Evolutionary conservation across 1,139 yeast species (phyloP), one percentile per base, ranked within the genome.

Genomic region (Yamadazyma oceani): DNA sequence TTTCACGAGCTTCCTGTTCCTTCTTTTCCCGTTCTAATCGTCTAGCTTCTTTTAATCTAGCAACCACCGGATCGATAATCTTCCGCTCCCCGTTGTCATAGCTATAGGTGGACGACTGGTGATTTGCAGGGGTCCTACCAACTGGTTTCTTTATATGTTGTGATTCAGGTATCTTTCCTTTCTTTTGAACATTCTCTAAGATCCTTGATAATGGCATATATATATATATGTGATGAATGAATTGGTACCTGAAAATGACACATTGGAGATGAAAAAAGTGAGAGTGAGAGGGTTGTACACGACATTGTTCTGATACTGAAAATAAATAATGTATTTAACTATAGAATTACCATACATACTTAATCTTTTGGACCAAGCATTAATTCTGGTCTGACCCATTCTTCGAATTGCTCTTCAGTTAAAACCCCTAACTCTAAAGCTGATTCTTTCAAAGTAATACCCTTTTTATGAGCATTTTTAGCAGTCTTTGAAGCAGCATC

Each of bases 401-500:
- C 77, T 64, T 89, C 95, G 55, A 92, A 92, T 69, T 90, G 96
- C 58, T 81, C 84, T 49, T 78, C 81, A 41, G 80, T 76, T 60
- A 92, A 77, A 41, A 85, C 89, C 42, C 87, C 87, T 59, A 94
- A 80, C 66, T 92, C 96, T 57, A 92, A 74, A 45, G 97, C 96
- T 44, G 95, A 82, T 66, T 88, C 85, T 73, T 92, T 92, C 69
- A 92, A 80, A 32, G 98, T 92, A 57, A 90, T 77, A 23, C 97
- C 97, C 75, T 92, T 89, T 75, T 90, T 86, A 79, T 92, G 97
- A 37, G 98, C 98, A 60, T 92, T 88, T 78, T 92, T 92, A 53
- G 98, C 98, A 39, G 89, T 92, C 79, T 90, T 89, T 44, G 97
- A 88, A 41, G 98, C 97, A 53, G 83, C 78, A 63, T 92, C 98